Conservation (phyloP, 306 rosid genomes). For the Trifolium subterraneum region DNA sequence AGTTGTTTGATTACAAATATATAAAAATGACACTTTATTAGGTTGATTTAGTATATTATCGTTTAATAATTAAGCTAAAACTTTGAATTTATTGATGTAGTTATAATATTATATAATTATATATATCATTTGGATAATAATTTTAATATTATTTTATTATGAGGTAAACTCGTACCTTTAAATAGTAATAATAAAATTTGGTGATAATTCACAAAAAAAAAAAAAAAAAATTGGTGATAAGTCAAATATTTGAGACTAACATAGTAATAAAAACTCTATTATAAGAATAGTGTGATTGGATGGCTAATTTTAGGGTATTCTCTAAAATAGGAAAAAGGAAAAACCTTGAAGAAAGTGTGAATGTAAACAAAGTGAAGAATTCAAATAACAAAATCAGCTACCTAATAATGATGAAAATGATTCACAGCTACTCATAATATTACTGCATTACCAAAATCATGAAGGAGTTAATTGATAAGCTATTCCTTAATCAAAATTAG, state of each 20-base stretch:
- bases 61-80: too few relatives aligned
- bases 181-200: too few relatives aligned
- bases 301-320: background rate
- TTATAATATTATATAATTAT: too few relatives aligned
- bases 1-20: too few relatives aligned
- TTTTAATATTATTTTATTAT: too few relatives aligned
- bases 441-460: constrained; percentile 10
- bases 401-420: constrained; percentile 18
- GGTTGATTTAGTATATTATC: too few relatives aligned
- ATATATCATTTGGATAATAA: too few relatives aligned
- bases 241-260: constrained; percentile 6
- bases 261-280: background rate
- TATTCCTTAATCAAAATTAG: constrained; percentile 14
- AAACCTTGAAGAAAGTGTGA: background rate
- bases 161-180: too few relatives aligned
- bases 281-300: background rate
- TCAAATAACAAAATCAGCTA: constrained; percentile 13
- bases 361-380: background rate
- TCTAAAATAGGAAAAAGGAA: constrained; percentile 8
- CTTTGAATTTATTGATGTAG: too few relatives aligned
- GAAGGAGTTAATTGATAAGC: background rate
- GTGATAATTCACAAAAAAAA: too few relatives aligned
- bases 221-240: too few relatives aligned
- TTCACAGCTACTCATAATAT: background rate
- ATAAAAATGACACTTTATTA: too few relatives aligned